Evolutionary conservation across 1,284 basidiomycete genomes (phyloP).

Genomic region (Sanghuangporus baumii): DNA sequence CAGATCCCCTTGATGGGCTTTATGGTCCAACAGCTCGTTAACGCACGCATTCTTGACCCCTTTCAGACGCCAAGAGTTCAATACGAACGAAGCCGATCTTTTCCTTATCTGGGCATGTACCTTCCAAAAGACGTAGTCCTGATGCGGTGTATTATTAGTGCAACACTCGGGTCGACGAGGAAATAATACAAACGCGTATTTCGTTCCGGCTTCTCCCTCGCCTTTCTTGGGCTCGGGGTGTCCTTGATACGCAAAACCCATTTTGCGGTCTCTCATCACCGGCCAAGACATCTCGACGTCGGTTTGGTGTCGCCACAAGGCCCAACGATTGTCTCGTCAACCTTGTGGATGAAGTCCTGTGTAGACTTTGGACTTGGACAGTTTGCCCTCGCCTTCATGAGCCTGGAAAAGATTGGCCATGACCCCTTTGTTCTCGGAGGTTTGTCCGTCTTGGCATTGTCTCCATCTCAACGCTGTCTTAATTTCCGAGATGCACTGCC

Average conservation of each 20-base stretch:
- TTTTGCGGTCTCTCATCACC: neutral
- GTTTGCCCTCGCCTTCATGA: no score
- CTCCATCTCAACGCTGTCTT: no score
- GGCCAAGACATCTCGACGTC: no score
- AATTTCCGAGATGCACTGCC: no score
- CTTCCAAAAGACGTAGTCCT: neutral
- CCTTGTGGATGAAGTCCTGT: no score
- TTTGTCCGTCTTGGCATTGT: no score
- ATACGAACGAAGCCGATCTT: neutral
- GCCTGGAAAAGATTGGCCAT: no score
- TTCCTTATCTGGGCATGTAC: neutral
- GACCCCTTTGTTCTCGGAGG: no score
- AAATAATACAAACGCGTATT: neutral
- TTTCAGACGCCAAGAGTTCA: neutral
- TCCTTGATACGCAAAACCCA: neutral
- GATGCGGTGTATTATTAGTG: neutral
- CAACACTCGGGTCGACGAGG: neutral
- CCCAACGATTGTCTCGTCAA: no score
- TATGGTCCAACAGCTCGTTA: no score
- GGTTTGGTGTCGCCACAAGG: no score
- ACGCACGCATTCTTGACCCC: neutral
- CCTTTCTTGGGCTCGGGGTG: neutral
- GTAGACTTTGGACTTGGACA: no score
- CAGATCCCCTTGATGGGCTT: neutral
- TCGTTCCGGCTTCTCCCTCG: neutral